Conservation (phyloP, 192 early-diverging fungal genomes). For the Backusella sp. region DNA sequence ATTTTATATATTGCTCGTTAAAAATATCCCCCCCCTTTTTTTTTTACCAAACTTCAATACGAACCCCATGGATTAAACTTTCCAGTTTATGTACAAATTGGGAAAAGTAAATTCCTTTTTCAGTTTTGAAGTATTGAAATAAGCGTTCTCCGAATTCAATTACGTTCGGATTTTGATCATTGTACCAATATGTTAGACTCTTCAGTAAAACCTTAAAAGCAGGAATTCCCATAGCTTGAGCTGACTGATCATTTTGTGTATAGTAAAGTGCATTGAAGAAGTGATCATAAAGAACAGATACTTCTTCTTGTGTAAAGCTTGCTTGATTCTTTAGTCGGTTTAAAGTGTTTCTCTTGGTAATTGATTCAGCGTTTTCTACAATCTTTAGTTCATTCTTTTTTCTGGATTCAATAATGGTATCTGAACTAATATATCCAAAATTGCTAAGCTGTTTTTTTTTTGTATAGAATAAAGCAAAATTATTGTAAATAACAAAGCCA, state of each 20-base stretch:
- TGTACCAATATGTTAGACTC: conserved; percentile 52
- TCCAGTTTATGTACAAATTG: conserved; percentile 72
- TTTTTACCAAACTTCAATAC: conserved; percentile 70
- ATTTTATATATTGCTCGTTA: conserved; percentile 35
- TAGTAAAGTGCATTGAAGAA: conserved; percentile 71
- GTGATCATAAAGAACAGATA: conserved; percentile 72
- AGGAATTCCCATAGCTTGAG: conserved; percentile 43
- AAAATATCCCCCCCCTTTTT: too few species aligned
- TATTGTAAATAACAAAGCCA: background rate
- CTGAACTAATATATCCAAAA: conserved; percentile 68
- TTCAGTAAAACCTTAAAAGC: conserved; percentile 65
- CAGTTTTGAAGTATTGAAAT: conserved; percentile 21
- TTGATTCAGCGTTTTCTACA: conserved; percentile 73
- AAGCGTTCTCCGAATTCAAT: conserved; percentile 17
- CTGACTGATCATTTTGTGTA: conserved; percentile 45
- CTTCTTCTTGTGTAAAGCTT: conserved; percentile 71
- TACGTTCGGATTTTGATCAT: background rate
- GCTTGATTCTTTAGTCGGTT: conserved; percentile 60
- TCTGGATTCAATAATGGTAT: conserved; percentile 63
- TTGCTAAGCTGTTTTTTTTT: conserved; percentile 61
- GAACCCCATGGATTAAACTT: conserved; percentile 61
- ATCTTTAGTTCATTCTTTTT: conserved; percentile 74
- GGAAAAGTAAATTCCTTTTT: conserved; percentile 46
- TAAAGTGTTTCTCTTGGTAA: conserved; percentile 75
- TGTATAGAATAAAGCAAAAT: background rate